A percentile compares a stretch with the other conserved stretches of the same genome.
phyloP scores from a whole-genome alignment of 1,284 basidiomycete genomes.

The Cryptococcus sp. region DNA sequence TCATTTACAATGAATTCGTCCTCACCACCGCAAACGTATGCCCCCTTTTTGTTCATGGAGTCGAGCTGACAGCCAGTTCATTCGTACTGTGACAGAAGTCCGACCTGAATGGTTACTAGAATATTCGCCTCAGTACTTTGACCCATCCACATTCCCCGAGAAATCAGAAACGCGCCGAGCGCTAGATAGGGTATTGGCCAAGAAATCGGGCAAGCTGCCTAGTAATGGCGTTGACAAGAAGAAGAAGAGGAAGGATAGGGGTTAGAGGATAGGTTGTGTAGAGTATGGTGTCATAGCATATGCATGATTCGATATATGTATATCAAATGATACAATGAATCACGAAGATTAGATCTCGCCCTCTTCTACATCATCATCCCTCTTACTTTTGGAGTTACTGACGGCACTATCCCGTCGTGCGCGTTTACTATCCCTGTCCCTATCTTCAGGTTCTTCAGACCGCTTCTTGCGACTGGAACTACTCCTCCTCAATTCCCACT shows the following conservation, averaged over 20 bases:
- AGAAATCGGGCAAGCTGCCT: conserved; percentile 19
- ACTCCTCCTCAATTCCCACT: conserved; percentile 7
- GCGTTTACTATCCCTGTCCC: conserved; percentile 4
- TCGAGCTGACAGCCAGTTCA: conserved; percentile 57
- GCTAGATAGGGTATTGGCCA: conserved; percentile 36
- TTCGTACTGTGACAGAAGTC: conserved; percentile 87
- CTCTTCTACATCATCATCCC: conserved; percentile 29
- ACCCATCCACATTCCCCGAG: conserved; percentile 39
- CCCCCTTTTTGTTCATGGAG: conserved; percentile 8
- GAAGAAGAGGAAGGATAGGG: conserved; percentile 30
- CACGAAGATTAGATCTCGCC: conserved; percentile 25
- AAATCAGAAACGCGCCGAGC: conserved; percentile 41
- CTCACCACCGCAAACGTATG: conserved; percentile 67
- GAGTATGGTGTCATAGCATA: not conserved
- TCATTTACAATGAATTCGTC: conserved; percentile 97
- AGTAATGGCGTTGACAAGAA: conserved; percentile 21
- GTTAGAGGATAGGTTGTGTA: not conserved
- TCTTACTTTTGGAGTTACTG: conserved; percentile 2
- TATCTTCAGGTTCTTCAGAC: conserved; percentile 4
- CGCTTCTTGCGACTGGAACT: not conserved
- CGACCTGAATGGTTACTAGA: conserved; percentile 88
- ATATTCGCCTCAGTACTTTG: conserved; percentile 69
- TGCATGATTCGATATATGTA: not conserved
- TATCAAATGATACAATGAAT: not conserved
- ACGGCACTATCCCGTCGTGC: not conserved